phyloP scores from a whole-genome alignment of 768 basidiomycete species.

The Lentinula raphanica region DNA sequence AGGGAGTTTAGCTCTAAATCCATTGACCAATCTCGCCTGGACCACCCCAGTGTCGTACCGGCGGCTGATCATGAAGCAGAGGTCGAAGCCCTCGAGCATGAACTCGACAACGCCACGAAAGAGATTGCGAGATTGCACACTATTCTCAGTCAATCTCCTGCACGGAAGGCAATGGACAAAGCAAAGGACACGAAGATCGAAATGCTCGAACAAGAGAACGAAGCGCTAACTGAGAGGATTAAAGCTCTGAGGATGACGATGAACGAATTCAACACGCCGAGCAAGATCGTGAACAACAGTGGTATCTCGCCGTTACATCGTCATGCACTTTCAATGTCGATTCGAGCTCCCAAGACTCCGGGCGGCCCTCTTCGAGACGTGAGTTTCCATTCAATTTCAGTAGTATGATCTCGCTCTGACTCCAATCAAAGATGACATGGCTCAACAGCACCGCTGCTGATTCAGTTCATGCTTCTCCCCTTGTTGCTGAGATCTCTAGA shows the following conservation, averaged over 20 bases:
- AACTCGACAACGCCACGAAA: slow-evolving; percentile 70
- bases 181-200: slow-evolving; percentile 74
- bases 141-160: slow-evolving; percentile 65
- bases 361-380: slow-evolving; percentile 77
- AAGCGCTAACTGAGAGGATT: slow-evolving; percentile 70
- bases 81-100: slow-evolving; percentile 61
- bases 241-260: slow-evolving; percentile 49
- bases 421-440: slow-evolving; percentile 58
- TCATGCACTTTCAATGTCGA: slow-evolving; percentile 61
- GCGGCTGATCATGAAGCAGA: slow-evolving; percentile 40
- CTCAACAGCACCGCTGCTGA: slow-evolving; percentile 57
- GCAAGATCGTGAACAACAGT: slow-evolving; percentile 46
- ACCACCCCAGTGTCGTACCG: slow-evolving; percentile 8
- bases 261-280: slow-evolving; percentile 53
- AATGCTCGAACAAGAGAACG: slow-evolving; percentile 70
- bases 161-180: slow-evolving; percentile 70
- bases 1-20: slow-evolving; percentile 23
- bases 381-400: slow-evolving; percentile 23
- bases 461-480: slow-evolving; percentile 45
- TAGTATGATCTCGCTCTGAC: neutral
- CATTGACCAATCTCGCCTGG: slow-evolving; percentile 20
- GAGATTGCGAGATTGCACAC: slow-evolving; percentile 71
- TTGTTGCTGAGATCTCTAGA: slow-evolving; percentile 67
- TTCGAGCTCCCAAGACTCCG: slow-evolving; percentile 70
- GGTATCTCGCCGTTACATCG: slow-evolving; percentile 76